Conservation (phyloP, 306 rosid genomes). For the Inga laurina region DNA sequence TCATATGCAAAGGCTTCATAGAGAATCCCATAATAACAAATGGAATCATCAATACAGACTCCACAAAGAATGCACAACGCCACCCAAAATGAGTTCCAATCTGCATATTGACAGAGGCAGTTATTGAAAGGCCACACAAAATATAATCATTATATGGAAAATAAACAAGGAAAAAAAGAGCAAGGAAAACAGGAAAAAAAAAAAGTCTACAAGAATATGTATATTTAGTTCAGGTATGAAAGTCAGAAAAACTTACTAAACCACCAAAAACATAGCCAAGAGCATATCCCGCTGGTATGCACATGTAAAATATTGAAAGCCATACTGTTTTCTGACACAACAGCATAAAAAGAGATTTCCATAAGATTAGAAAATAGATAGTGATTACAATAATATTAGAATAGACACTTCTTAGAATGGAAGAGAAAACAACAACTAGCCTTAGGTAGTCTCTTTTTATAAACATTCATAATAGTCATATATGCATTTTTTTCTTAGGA, state of each 20-base stretch:
- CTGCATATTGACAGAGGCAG: constrained; percentile 42
- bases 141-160: background rate
- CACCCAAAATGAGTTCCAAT: constrained; percentile 48
- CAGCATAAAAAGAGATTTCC: constrained; percentile 30
- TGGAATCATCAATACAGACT: constrained; percentile 4
- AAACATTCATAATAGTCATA: background rate
- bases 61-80: background rate
- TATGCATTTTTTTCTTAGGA: background rate
- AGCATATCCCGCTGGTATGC: constrained; percentile 85
- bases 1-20: constrained; percentile 49
- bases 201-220: background rate
- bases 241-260: constrained; percentile 53
- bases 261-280: constrained; percentile 87
- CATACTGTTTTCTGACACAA: constrained; percentile 63
- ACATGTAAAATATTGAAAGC: constrained; percentile 53
- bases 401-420: background rate
- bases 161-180: background rate
- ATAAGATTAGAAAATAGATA: background rate
- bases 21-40: background rate
- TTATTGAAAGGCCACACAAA: background rate
- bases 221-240: constrained; percentile 14
- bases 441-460: background rate
- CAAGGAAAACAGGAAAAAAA: background rate
- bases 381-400: constrained; percentile 5
- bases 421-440: background rate